Base-by-base conservation (phyloP, 164 flowering plant species). In the Magnolia sinica region DNA sequence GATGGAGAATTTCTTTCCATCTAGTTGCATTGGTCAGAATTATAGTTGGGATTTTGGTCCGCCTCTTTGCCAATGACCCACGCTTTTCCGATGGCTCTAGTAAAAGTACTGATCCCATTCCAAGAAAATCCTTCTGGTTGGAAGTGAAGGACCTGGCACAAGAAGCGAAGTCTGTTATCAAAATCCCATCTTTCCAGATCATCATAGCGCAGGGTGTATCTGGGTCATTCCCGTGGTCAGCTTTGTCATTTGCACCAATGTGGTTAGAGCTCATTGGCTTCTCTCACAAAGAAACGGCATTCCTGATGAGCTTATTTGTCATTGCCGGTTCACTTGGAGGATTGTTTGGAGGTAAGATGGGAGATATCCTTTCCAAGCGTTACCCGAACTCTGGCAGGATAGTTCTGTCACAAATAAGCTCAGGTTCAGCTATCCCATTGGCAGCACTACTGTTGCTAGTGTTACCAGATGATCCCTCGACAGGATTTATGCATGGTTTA, bases 181-280 rank as follows among this genome's bases (percentile, higher is more conserved):
- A 84, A 50, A 87, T 93, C 67, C 89, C 87, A 18, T 92, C 99
- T 10, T 93, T 96, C 79, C 95, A 88, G 83, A 91, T 96, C 29
- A 88, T 96, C 67, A 98, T 92, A 20, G 96, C 96, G 45, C 99
- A 93, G 80, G 97, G 98, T 77, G 92, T 92, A 18, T 85, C 90
- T 0, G 97, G 99, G 70, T 92, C 95, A 7, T 96, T 96, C 63
- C 99, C 99, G 6, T 92, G 95, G 97, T 93, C 97, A 73, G 97
- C 98, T 50, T 79, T 96, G 83, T 88, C 99, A 19, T 96, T 96
- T 84, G 88, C 95, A 8, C 81, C 96, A 6, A 93, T 96, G 98
- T 96, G 99, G 97, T 83, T 93, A 74, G 98, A 95, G 86, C 92
- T 92, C 58, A 89, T 86, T 27, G 98, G 98, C 11, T 91, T 95